Evolutionary conservation across 2,329 filamentous ascomycete genomes (phyloP).

Genomic region (Stemphylium vesicarium): DNA sequence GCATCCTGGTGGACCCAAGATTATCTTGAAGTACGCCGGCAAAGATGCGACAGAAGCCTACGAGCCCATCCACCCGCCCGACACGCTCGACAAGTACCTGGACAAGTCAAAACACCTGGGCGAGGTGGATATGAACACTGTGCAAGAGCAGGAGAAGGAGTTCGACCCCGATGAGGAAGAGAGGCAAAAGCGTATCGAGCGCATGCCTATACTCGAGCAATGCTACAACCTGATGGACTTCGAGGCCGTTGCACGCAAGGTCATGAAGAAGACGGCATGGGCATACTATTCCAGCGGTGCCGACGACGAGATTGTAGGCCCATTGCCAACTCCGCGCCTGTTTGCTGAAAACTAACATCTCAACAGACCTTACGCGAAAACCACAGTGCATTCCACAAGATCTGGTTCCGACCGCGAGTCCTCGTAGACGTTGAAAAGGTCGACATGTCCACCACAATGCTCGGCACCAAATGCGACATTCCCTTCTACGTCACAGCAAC

Average conservation of each 20-base stretch:
- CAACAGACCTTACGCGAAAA: slow-evolving; percentile 89
- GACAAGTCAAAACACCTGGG: slow-evolving; percentile 51
- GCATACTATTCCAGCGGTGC: slow-evolving; percentile 96
- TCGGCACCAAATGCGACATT: slow-evolving; percentile 80
- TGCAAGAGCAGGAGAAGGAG: slow-evolving; percentile 44
- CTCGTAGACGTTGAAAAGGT: slow-evolving; percentile 89
- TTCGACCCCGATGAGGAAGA: slow-evolving; percentile 70
- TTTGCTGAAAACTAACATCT: slow-evolving; percentile 18
- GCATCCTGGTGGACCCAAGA: slow-evolving; percentile 74
- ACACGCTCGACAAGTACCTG: slow-evolving; percentile 54
- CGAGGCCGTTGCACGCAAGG: slow-evolving; percentile 83
- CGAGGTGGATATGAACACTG: slow-evolving; percentile 47
- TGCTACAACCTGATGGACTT: slow-evolving; percentile 72
- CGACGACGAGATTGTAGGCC: slow-evolving; percentile 80
- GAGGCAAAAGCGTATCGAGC: slow-evolving; percentile 68
- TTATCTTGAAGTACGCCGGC: slow-evolving; percentile 84
- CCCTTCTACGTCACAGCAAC: slow-evolving; percentile 98
- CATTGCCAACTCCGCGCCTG: background rate
- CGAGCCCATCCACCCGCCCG: slow-evolving; percentile 59
- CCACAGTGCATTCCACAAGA: slow-evolving; percentile 93
- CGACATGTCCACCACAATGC: slow-evolving; percentile 90
- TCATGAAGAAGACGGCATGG: slow-evolving; percentile 98
- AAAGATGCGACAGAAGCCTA: slow-evolving; percentile 57
- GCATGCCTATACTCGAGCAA: slow-evolving; percentile 55
- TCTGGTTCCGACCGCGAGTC: slow-evolving; percentile 92